phyloP scores from a whole-genome alignment of 148 eudicot genomes.

The Drosera capensis region DNA sequence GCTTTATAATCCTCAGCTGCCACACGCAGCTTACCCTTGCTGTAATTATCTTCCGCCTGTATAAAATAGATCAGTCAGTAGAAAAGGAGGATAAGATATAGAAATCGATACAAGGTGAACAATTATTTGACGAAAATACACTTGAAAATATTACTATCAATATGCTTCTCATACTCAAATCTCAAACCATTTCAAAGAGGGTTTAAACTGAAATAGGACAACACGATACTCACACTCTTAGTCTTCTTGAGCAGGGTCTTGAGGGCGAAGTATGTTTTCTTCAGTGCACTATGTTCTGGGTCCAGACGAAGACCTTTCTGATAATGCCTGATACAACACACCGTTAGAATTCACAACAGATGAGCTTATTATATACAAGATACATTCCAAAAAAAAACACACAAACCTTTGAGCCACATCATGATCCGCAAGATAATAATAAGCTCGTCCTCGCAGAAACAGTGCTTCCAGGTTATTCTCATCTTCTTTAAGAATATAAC shows the following conservation, averaged over 20 bases:
- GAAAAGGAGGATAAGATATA: neutral
- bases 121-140: too few species aligned
- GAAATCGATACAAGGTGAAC: too few species aligned
- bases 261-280: constrained; percentile 87
- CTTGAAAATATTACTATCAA: too few species aligned
- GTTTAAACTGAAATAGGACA: neutral
- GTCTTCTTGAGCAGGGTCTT: constrained; percentile 84
- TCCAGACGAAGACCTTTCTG: constrained; percentile 90
- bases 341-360: too few species aligned
- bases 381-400: too few species aligned
- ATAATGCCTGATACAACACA: constrained; percentile 53
- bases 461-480: constrained; percentile 74
- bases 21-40: constrained; percentile 76
- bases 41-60: constrained; percentile 72
- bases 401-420: constrained; percentile 76
- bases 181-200: neutral
- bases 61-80: neutral
- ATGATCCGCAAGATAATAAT: constrained; percentile 91
- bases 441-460: constrained; percentile 78
- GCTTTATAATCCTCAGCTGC: constrained; percentile 80
- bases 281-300: constrained; percentile 85
- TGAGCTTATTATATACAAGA: too few species aligned
- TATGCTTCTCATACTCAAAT: neutral
- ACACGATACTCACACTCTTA: constrained; percentile 39
- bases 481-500: constrained; percentile 76